Evolutionary conservation across 2,329 filamentous ascomycete genomes (phyloP).

Genomic region (Phyllosticta citrichinensis): DNA sequence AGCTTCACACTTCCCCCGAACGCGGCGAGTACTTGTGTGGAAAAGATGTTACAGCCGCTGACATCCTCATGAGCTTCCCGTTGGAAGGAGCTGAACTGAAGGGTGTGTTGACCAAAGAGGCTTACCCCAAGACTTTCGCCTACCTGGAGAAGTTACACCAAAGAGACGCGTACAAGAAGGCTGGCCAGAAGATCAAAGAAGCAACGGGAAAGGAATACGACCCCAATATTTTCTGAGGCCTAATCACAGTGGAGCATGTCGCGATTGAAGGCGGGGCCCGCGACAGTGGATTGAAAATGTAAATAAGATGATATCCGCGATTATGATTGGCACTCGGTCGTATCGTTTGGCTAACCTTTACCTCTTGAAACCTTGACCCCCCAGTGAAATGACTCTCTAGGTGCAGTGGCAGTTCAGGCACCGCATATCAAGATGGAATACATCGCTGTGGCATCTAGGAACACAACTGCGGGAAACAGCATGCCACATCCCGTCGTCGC

Average conservation of each 20-base stretch:
- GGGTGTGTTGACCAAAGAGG: slow-evolving; percentile 29
- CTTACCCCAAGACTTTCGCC: slow-evolving; percentile 37
- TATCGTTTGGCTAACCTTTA: too few relatives aligned
- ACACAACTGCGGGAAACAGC: too few relatives aligned
- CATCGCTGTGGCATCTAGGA: too few relatives aligned
- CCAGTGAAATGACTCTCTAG: too few relatives aligned
- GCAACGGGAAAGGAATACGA: slow-evolving; percentile 27
- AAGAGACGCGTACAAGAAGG: slow-evolving; percentile 35
- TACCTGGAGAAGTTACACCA: slow-evolving; percentile 38
- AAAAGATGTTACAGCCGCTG: slow-evolving; percentile 38
- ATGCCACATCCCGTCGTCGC: too few relatives aligned
- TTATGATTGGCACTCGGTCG: too few relatives aligned
- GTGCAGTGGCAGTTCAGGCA: too few relatives aligned
- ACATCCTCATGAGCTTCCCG: slow-evolving; percentile 44
- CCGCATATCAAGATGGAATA: too few relatives aligned
- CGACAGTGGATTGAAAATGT: background rate
- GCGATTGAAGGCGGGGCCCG: background rate
- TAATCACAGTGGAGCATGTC: background rate
- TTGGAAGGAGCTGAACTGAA: slow-evolving; percentile 34
- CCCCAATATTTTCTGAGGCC: slow-evolving; percentile 11
- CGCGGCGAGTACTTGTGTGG: slow-evolving; percentile 44
- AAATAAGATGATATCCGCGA: background rate
- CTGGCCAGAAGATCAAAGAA: slow-evolving; percentile 42
- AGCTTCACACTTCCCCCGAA: slow-evolving; percentile 36
- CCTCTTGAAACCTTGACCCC: too few relatives aligned